Conservation (phyloP, 2,329 filamentous ascomycete species). For the Lecanicillium sp. region DNA sequence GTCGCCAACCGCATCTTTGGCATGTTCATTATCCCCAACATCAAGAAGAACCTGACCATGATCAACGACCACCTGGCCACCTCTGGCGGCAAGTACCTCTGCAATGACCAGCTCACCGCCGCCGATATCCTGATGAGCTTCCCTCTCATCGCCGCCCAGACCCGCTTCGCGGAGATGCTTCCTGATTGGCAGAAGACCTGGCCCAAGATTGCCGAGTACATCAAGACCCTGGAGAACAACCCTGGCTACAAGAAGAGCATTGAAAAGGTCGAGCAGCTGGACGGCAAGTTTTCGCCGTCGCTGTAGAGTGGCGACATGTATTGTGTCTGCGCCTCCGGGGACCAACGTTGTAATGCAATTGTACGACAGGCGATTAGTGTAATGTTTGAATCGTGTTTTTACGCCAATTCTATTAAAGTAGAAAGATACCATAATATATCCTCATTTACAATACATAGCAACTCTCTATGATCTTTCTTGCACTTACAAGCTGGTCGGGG, state of each 20-base stretch:
- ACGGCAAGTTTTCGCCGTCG: slow-evolving; percentile 30
- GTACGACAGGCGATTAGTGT: neutral
- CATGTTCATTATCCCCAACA: slow-evolving; percentile 41
- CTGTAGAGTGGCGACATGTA: neutral
- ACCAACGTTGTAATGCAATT: neutral
- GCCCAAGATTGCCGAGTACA: slow-evolving; percentile 43
- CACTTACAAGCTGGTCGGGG: too few species aligned
- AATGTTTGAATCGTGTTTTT: too few species aligned
- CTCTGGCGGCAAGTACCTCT: slow-evolving; percentile 42
- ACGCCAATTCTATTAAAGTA: too few species aligned
- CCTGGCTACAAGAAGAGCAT: slow-evolving; percentile 43
- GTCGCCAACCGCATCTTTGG: slow-evolving; percentile 37
- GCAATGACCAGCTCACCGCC: slow-evolving; percentile 42
- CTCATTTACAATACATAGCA: too few species aligned
- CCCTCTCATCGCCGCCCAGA: slow-evolving; percentile 40
- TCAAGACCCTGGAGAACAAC: slow-evolving; percentile 37
- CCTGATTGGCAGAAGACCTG: slow-evolving; percentile 35
- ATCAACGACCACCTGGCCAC: slow-evolving; percentile 44
- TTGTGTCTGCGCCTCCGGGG: too few species aligned
- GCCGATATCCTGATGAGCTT: slow-evolving; percentile 51
- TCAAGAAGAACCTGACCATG: slow-evolving; percentile 41
- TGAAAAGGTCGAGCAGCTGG: slow-evolving; percentile 44
- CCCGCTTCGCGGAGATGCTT: slow-evolving; percentile 34
- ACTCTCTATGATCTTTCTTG: too few species aligned
- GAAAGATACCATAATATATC: too few species aligned